These are phyloP conservation scores for Fistulinella staudtii DNA, from an alignment of 1,284 basidiomycete species.

Conservation along the genomic window DNA sequence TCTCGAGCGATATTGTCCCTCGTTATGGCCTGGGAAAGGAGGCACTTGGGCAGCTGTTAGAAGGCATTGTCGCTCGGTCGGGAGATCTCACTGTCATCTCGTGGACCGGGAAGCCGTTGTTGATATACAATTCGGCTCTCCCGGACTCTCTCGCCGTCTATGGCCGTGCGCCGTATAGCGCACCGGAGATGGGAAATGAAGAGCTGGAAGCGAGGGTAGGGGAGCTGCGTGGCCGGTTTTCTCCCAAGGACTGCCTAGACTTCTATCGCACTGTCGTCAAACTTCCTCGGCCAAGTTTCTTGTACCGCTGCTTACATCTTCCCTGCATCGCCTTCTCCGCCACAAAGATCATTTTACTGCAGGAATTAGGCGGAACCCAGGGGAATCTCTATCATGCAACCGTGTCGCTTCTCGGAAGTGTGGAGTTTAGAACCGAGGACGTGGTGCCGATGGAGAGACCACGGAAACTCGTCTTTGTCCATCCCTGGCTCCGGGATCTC, in stretches of 20 bases:
- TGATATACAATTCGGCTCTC: slow-evolving; percentile 4
- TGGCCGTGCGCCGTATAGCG: not conserved
- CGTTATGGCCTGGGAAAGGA: not conserved
- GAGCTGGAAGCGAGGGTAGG: slow-evolving; percentile 2
- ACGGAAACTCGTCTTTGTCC: slow-evolving; percentile 6
- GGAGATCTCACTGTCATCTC: slow-evolving; percentile 9
- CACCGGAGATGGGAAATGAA: not conserved
- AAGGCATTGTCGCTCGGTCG: slow-evolving; percentile 7
- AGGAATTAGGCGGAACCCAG: not conserved
- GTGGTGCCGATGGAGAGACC: not conserved
- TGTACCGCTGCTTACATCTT: slow-evolving; percentile 4
- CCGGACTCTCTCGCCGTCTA: slow-evolving; percentile 4
- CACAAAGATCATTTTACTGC: not conserved
- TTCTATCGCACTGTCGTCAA: not conserved
- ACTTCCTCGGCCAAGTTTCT: slow-evolving; percentile 6
- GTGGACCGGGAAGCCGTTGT: slow-evolving; percentile 5
- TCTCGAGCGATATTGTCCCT: slow-evolving; percentile 4
- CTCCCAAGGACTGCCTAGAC: not conserved
- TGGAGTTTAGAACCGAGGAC: not conserved
- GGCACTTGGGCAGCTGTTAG: not conserved
- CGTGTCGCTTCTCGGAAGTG: not conserved
- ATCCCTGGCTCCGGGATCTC: slow-evolving; percentile 10
- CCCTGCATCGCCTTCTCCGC: slow-evolving; percentile 5
- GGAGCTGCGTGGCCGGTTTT: not conserved
- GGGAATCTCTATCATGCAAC: not conserved